phyloP scores from a whole-genome alignment of 169 alveolate species.

The Cryptosporidium canis region DNA sequence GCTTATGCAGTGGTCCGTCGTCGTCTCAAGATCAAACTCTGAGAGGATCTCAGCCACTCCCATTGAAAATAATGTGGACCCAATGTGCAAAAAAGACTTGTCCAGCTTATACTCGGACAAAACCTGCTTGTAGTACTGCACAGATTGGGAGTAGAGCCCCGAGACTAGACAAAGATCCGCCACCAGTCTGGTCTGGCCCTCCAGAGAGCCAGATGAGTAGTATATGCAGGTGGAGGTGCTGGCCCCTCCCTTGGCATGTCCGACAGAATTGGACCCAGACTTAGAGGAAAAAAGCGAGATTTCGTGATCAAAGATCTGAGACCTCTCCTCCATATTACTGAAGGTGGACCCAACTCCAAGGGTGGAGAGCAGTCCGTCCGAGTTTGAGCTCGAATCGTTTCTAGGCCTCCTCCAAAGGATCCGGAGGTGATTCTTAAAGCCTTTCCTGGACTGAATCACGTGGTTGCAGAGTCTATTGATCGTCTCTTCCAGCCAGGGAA shows the following conservation, averaged over 20 bases:
- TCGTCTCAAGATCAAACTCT: slow-evolving; percentile 22
- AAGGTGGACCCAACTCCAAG: slow-evolving; percentile 48
- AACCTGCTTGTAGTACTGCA: slow-evolving; percentile 48
- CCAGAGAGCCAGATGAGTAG: slow-evolving; percentile 29
- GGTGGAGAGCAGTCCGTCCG: slow-evolving; percentile 52
- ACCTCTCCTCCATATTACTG: slow-evolving; percentile 53
- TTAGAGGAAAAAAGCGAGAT: slow-evolving; percentile 44
- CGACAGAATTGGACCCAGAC: not conserved
- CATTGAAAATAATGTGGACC: slow-evolving; percentile 34
- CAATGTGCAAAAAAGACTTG: slow-evolving; percentile 55
- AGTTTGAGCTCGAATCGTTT: not conserved
- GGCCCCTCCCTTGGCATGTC: not conserved
- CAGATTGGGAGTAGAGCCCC: slow-evolving; percentile 34
- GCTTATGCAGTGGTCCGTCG: slow-evolving; percentile 2
- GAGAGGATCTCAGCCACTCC: slow-evolving; percentile 23
- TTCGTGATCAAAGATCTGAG: slow-evolving; percentile 55
- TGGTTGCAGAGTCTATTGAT: slow-evolving; percentile 45
- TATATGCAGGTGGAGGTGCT: not conserved
- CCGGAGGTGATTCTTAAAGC: slow-evolving; percentile 46
- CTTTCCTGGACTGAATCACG: slow-evolving; percentile 63
- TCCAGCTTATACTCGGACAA: slow-evolving; percentile 56
- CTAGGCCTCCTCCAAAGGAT: slow-evolving; percentile 72
- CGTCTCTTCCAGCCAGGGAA: slow-evolving; percentile 58
- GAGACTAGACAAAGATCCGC: slow-evolving; percentile 49
- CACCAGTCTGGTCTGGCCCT: slow-evolving; percentile 53